phyloP scores from a whole-genome alignment of 2,329 filamentous ascomycete genomes.

The Exophiala sideris region DNA sequence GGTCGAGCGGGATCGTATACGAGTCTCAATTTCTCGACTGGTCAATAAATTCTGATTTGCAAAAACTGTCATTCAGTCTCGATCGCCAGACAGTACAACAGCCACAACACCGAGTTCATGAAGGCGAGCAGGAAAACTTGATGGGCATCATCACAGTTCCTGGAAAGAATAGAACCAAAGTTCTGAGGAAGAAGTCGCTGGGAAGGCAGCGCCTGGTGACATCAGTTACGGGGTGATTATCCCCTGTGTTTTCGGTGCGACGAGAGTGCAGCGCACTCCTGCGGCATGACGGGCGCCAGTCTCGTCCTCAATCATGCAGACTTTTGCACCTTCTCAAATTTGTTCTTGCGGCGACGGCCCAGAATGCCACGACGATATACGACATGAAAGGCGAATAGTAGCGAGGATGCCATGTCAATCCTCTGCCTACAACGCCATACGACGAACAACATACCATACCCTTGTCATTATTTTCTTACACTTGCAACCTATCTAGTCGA shows the following conservation, averaged over 20 bases:
- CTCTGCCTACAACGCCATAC: too few species aligned
- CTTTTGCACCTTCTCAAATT: too few species aligned
- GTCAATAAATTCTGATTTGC: constrained; percentile 8
- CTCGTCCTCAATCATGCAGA: too few species aligned
- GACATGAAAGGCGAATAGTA: too few species aligned
- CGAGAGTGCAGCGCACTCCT: neutral
- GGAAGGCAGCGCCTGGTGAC: neutral
- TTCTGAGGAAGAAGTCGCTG: constrained; percentile 21
- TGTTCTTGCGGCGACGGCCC: too few species aligned
- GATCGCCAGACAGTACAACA: neutral
- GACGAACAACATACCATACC: too few species aligned
- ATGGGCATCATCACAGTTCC: constrained; percentile 22
- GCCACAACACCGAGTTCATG: neutral
- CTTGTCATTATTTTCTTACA: too few species aligned
- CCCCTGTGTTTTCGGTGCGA: neutral
- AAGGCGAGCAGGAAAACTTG: constrained; percentile 7
- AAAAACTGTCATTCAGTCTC: constrained; percentile 1
- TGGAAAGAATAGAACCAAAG: constrained; percentile 17
- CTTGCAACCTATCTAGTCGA: too few species aligned
- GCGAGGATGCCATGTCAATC: too few species aligned
- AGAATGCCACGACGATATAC: too few species aligned
- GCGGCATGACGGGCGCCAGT: too few species aligned
- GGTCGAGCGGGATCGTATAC: constrained; percentile 16
- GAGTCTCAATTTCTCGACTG: constrained; percentile 20
- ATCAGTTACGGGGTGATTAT: neutral